A percentile compares a stretch with the other conserved stretches of the same genome.
Evolutionary conservation across 176 grass and related monocot genomes (phyloP).

Genomic region (Oryza rufipogon): DNA sequence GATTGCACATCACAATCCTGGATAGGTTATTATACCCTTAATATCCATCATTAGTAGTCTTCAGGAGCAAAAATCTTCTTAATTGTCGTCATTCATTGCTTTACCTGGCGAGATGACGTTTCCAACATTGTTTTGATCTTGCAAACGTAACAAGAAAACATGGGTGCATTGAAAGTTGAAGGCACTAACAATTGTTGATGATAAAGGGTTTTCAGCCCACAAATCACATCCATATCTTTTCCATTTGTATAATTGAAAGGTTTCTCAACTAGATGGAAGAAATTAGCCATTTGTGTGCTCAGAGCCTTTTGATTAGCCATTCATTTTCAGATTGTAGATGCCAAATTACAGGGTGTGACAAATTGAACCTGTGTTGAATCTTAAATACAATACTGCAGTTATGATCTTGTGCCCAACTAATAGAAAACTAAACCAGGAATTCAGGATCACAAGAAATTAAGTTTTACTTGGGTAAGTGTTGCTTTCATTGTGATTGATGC

Average conservation of each 20-base stretch:
- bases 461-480: background rate
- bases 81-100: conserved; percentile 24
- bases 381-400: background rate
- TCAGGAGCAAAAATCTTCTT: conserved; percentile 1
- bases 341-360: background rate
- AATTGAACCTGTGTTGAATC: background rate
- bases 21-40: conserved; percentile 25
- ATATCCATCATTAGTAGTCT: conserved; percentile 39
- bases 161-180: conserved; percentile 40
- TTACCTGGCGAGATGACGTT: conserved; percentile 45
- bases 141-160: conserved; percentile 32
- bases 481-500: background rate
- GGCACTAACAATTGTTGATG: conserved; percentile 49
- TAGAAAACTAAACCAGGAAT: background rate
- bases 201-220: conserved; percentile 32
- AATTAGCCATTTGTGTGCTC: conserved; percentile 26
- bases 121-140: conserved; percentile 38
- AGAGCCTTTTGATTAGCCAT: background rate
- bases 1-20: conserved; percentile 30
- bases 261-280: conserved; percentile 28
- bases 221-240: conserved; percentile 33
- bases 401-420: conserved; percentile 3
- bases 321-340: background rate
- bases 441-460: background rate
- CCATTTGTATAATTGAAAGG: conserved; percentile 47